A percentile compares a stretch with the other conserved stretches of the same genome.
Evolutionary conservation across 768 basidiomycete genomes (phyloP).

Genomic region (Phaffia tasmanica): DNA sequence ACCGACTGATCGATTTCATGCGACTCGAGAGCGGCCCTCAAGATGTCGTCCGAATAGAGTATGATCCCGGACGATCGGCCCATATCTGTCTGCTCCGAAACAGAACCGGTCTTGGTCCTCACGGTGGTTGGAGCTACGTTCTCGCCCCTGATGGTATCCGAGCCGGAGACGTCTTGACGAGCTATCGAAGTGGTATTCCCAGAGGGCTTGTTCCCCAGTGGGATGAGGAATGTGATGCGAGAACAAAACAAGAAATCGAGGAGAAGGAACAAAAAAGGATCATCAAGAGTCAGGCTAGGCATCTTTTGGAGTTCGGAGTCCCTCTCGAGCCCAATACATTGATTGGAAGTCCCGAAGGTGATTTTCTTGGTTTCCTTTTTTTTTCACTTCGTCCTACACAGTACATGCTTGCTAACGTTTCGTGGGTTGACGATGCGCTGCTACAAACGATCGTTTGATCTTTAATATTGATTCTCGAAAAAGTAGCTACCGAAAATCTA

Average conservation of each 20-base stretch:
- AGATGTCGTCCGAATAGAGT: constrained; percentile 89
- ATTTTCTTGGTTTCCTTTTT: neutral
- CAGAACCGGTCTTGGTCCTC: constrained; percentile 24
- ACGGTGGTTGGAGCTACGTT: constrained; percentile 67
- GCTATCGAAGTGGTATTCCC: constrained; percentile 72
- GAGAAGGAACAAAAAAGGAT: neutral
- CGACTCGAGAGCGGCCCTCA: constrained; percentile 67
- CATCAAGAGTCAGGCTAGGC: neutral
- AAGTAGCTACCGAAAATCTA: neutral
- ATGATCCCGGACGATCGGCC: constrained; percentile 84
- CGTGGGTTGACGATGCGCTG: neutral
- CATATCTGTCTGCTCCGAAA: constrained; percentile 76
- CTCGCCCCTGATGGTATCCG: constrained; percentile 79
- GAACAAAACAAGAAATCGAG: neutral
- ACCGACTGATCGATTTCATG: constrained; percentile 75
- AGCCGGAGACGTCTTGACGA: constrained; percentile 77
- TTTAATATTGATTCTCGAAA: neutral
- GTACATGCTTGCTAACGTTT: neutral
- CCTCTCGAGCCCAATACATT: neutral
- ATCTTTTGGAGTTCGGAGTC: neutral
- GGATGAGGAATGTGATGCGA: constrained; percentile 31
- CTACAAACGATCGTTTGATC: too few species aligned
- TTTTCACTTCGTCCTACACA: neutral
- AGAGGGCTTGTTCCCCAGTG: constrained; percentile 54
- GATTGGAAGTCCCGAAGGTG: constrained; percentile 1